A percentile compares a stretch with the other conserved stretches of the same genome.
These are phyloP conservation scores for Lotus japonicus DNA, from an alignment of 306 rosid species.

Conservation along the genomic window DNA sequence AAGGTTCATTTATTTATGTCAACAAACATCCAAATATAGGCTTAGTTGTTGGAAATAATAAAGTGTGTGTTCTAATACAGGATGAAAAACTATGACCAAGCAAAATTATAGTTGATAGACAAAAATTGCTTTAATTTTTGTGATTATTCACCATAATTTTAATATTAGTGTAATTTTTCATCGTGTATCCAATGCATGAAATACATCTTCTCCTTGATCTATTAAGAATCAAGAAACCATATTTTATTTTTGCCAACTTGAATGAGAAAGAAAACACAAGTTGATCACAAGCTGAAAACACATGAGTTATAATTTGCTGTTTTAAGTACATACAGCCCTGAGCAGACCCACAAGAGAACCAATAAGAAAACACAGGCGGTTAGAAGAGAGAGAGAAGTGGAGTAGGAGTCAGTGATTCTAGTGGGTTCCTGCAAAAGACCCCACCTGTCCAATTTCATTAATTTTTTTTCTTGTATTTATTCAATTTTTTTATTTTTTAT, in stretches of 20 bases:
- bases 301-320: slow-evolving; percentile 21
- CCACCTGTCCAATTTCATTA: slow-evolving; percentile 22
- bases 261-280: slow-evolving; percentile 32
- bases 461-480: not conserved
- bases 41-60: too few species aligned
- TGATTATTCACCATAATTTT: too few species aligned
- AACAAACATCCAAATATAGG: too few species aligned
- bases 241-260: slow-evolving; percentile 23
- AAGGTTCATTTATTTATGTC: too few species aligned
- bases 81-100: too few species aligned
- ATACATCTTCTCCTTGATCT: too few species aligned
- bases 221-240: too few species aligned
- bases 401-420: slow-evolving; percentile 83
- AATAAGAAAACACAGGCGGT: slow-evolving; percentile 67
- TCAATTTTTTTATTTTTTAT: not conserved
- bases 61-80: too few species aligned
- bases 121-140: too few species aligned
- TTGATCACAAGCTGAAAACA: slow-evolving; percentile 15
- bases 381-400: slow-evolving; percentile 62
- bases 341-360: slow-evolving; percentile 34
- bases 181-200: too few species aligned
- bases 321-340: slow-evolving; percentile 37
- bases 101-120: too few species aligned
- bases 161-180: too few species aligned
- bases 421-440: slow-evolving; percentile 60